Evolutionary conservation across 2,329 filamentous ascomycete genomes (phyloP).

Genomic region (Colletotrichum sublineola): DNA sequence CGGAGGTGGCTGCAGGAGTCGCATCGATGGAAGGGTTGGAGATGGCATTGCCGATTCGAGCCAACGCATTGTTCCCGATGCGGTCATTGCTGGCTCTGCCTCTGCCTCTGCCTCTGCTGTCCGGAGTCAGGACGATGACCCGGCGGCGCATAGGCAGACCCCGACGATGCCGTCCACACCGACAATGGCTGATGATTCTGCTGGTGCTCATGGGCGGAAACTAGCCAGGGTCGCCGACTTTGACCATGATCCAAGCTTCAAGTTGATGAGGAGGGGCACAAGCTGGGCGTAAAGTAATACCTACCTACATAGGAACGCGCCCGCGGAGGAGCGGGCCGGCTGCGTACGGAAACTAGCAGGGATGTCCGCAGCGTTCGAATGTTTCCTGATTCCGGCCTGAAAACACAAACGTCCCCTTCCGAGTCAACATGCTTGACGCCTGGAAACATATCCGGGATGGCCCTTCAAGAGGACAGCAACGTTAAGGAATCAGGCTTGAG

Average conservation of each 20-base stretch:
- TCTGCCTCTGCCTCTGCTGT: neutral
- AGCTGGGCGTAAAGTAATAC: neutral
- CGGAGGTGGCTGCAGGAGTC: neutral
- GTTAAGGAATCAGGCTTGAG: neutral
- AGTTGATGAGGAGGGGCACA: neutral
- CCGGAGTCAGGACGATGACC: neutral
- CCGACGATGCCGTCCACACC: neutral
- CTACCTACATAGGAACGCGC: neutral
- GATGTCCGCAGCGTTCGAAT: neutral
- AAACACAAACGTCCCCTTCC: neutral
- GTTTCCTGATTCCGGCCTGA: slow-evolving; percentile 13
- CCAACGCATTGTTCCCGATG: neutral
- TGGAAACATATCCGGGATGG: slow-evolving; percentile 8
- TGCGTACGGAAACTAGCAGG: slow-evolving; percentile 12
- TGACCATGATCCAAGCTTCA: slow-evolving; percentile 12
- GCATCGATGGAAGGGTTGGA: neutral
- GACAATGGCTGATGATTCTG: neutral
- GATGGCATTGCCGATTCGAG: neutral
- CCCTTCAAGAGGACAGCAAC: neutral
- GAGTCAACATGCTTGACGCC: neutral
- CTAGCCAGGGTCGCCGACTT: neutral
- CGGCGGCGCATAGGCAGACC: slow-evolving; percentile 27
- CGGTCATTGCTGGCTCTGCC: slow-evolving; percentile 1
- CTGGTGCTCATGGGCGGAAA: neutral
- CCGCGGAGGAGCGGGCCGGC: neutral